Evolutionary conservation across 495 filamentous ascomycete species (phyloP).

Genomic region (Glarea lozoyensis): DNA sequence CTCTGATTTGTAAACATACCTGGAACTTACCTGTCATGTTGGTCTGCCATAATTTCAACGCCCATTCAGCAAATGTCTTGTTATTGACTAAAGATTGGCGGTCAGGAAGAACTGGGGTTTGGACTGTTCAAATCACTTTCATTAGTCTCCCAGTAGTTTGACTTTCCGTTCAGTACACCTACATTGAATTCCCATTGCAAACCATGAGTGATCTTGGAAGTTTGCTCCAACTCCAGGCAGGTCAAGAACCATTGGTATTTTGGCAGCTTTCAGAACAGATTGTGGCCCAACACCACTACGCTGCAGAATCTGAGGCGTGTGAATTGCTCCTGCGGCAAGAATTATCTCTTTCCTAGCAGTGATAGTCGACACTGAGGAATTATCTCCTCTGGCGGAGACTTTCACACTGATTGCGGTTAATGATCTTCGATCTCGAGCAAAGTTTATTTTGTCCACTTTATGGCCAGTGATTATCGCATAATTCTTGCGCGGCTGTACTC

Average conservation of each 20-base stretch:
- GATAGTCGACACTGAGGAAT: conserved; percentile 22
- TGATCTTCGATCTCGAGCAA: conserved; percentile 19
- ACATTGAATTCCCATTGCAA: conserved; percentile 30
- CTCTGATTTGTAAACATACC: too few relatives aligned
- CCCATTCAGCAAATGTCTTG: neutral
- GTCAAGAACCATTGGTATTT: conserved; percentile 23
- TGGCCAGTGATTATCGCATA: conserved; percentile 32
- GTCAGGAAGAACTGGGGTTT: neutral
- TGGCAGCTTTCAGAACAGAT: conserved; percentile 20
- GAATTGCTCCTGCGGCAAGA: conserved; percentile 41
- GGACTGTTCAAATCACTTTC: too few relatives aligned
- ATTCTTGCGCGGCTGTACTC: conserved; percentile 33
- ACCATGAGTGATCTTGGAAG: conserved; percentile 28
- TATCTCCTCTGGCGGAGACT: conserved; percentile 21
- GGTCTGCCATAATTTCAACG: neutral
- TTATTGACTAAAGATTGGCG: neutral
- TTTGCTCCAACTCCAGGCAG: conserved; percentile 34
- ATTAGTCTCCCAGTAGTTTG: neutral
- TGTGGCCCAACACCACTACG: conserved; percentile 45
- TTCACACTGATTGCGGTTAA: conserved; percentile 29
- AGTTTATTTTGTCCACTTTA: conserved; percentile 33
- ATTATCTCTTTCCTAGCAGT: conserved; percentile 38
- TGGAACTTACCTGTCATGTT: conserved; percentile 1
- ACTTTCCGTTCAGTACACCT: conserved; percentile 5
- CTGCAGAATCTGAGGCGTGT: conserved; percentile 45